Base-by-base conservation (phyloP, 2,329 filamentous ascomycete genomes). In the Penicillium sclerotigenum region DNA sequence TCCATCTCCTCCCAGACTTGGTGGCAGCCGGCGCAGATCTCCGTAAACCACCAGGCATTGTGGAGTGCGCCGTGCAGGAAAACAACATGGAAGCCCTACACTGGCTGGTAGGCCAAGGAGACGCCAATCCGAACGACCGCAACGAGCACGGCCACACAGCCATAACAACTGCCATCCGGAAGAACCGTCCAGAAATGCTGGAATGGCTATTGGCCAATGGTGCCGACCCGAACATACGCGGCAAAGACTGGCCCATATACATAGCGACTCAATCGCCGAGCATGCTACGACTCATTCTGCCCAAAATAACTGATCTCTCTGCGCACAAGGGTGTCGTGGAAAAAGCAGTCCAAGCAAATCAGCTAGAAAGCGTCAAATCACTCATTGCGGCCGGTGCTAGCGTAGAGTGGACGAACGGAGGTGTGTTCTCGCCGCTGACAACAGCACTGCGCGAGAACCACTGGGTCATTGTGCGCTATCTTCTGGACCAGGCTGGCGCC, bases 321-420 rank as follows among this genome's bases (percentile, higher is more conserved):
- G 54, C 57, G 3, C 71, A 81, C 1, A 86, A 86, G 70, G 86
- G 86, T 7, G 81, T 87, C 0, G 78, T 89, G 68, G 86, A 88
- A 65, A 83, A 84, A 78, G 86, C 86, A 2, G 86, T 88, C 8
- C 79, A 82, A 1, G 86, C 86, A 18, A 81, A 87, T 68, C 80
- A 88, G 70, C 78, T 89, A 14, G 84, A 87, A 57, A 86, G 82
- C 34, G 79, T 89, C 71, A 87, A 87, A 72, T 73, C 88, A 43
- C 79, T 89, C 33, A 76, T 89, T 16, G 78, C 76, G 16, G 84
- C 85, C 0, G 87, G 87, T 14, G 82, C 88, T 18, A 85, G 80
- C 38, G 84, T 88, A 52, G 86, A 89, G 69, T 87, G 88, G 73
- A 86, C 86, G 73, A 89, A 87, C 66, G 86, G 85, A 20, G 87